These are phyloP conservation scores for Prunella vulgaris DNA, from an alignment of 257 asterid species.

Conservation along the genomic window DNA sequence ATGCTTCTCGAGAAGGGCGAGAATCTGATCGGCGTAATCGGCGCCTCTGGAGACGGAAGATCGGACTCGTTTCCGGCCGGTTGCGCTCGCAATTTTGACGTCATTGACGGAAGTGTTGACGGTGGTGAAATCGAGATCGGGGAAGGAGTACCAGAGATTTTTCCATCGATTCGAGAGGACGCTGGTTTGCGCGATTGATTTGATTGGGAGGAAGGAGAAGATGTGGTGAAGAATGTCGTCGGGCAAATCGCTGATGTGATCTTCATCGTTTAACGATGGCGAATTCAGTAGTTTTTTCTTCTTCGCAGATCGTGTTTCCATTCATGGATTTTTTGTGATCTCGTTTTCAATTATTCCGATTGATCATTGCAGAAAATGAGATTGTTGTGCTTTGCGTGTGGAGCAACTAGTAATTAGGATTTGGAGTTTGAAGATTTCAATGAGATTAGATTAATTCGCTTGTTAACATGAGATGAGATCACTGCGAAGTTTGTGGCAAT, in stretches of 20 bases:
- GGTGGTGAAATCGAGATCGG: slow-evolving; percentile 77
- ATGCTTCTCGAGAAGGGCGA: slow-evolving; percentile 35
- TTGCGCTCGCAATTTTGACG: not conserved
- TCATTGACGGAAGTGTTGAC: slow-evolving; percentile 13
- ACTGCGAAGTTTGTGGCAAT: slow-evolving; percentile 22
- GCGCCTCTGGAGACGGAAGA: slow-evolving; percentile 27
- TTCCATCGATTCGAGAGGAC: slow-evolving; percentile 64
- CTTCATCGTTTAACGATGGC: slow-evolving; percentile 17
- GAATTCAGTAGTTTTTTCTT: slow-evolving; percentile 33
- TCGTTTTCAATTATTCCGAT: not conserved
- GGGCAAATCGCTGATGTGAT: slow-evolving; percentile 72
- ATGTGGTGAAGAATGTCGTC: slow-evolving; percentile 64
- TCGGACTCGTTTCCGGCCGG: slow-evolving; percentile 15
- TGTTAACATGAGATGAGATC: slow-evolving; percentile 13
- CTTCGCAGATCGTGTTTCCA: slow-evolving; percentile 86
- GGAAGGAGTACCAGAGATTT: slow-evolving; percentile 57
- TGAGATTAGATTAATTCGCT: slow-evolving; percentile 17
- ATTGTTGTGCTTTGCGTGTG: not conserved
- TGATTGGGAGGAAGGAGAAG: slow-evolving; percentile 50
- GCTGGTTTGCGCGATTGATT: slow-evolving; percentile 57
- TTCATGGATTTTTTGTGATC: slow-evolving; percentile 20
- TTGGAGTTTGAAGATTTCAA: slow-evolving; percentile 32
- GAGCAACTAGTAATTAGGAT: slow-evolving; percentile 19
- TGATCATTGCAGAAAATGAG: not conserved
- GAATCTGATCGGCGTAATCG: slow-evolving; percentile 48